These are phyloP conservation scores for Colletotrichum ledebouriae DNA, from an alignment of 2,329 filamentous ascomycete genomes.

Conservation along the genomic window DNA sequence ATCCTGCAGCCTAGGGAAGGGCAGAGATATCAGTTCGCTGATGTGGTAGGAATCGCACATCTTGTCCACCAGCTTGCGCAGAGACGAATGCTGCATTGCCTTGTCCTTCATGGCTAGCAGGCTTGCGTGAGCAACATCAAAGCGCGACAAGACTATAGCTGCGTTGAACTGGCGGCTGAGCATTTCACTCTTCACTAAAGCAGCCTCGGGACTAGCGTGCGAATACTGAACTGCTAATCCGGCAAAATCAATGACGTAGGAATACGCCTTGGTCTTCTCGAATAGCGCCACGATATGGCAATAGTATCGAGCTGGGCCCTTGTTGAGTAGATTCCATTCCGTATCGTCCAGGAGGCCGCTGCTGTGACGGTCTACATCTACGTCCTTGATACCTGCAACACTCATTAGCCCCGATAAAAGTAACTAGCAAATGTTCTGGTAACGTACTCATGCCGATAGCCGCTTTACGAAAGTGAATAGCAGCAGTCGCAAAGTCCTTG, in stretches of 20 bases:
- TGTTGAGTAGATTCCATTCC: slow-evolving; percentile 77
- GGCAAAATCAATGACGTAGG: slow-evolving; percentile 87
- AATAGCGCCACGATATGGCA: slow-evolving; percentile 87
- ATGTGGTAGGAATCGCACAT: slow-evolving; percentile 78
- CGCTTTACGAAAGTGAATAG: slow-evolving; percentile 83
- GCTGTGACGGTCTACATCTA: slow-evolving; percentile 67
- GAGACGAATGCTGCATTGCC: slow-evolving; percentile 78
- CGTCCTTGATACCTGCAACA: slow-evolving; percentile 58
- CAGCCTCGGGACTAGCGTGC: slow-evolving; percentile 51
- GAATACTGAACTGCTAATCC: slow-evolving; percentile 78
- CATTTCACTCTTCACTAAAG: slow-evolving; percentile 74
- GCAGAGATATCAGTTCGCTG: slow-evolving; percentile 78
- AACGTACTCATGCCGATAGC: slow-evolving; percentile 84
- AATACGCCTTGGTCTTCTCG: slow-evolving; percentile 81
- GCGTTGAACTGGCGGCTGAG: slow-evolving; percentile 88
- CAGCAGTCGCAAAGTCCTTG: slow-evolving; percentile 80
- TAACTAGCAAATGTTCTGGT: not conserved
- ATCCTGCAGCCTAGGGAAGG: slow-evolving; percentile 82
- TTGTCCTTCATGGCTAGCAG: slow-evolving; percentile 79
- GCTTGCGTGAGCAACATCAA: slow-evolving; percentile 84
- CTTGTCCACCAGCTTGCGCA: slow-evolving; percentile 77
- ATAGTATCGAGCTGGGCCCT: slow-evolving; percentile 86
- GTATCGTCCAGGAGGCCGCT: slow-evolving; percentile 80
- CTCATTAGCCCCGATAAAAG: slow-evolving; percentile 48
- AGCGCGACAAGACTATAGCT: slow-evolving; percentile 82